These are phyloP conservation scores for Aspergillus caelatus DNA, from an alignment of 2,329 filamentous ascomycete genomes.

Conservation along the genomic window DNA sequence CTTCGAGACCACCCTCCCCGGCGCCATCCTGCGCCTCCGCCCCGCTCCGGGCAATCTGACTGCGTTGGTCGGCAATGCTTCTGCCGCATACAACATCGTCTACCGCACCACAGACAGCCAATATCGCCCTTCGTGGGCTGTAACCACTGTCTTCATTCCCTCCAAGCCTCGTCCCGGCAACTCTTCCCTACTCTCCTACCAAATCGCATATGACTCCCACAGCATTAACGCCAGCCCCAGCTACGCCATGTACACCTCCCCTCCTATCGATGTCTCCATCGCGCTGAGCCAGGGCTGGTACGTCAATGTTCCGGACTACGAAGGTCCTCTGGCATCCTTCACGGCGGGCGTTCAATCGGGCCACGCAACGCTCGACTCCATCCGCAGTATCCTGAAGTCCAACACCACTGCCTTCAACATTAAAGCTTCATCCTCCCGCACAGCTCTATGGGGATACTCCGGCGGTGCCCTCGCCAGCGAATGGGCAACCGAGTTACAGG, in stretches of 20 bases:
- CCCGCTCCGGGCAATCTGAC: constrained; percentile 19
- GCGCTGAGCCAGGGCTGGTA: constrained; percentile 50
- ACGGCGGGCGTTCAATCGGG: constrained; percentile 44
- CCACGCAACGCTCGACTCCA: constrained; percentile 46
- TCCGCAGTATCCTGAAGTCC: constrained; percentile 40
- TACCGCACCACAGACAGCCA: constrained; percentile 25
- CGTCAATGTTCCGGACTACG: constrained; percentile 51
- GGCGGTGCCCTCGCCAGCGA: constrained; percentile 18
- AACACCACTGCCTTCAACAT: constrained; percentile 29
- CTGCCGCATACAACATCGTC: constrained; percentile 19
- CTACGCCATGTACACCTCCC: constrained; percentile 18
- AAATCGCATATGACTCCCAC: constrained; percentile 35
- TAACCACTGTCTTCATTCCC: constrained; percentile 42
- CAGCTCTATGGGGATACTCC: constrained; percentile 24
- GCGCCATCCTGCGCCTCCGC: constrained; percentile 20
- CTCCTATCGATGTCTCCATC: constrained; percentile 33
- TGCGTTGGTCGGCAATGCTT: constrained; percentile 11
- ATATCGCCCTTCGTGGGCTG: constrained; percentile 25
- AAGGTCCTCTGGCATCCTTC: constrained; percentile 48
- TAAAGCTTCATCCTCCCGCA: constrained; percentile 13
- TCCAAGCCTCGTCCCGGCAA: constrained; percentile 22
- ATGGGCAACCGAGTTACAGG: constrained; percentile 21
- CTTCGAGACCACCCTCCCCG: constrained; percentile 16
- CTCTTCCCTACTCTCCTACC: constrained; percentile 41
- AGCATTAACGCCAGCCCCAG: constrained; percentile 24